Evolutionary conservation across 331 rosid species (phyloP).

Genomic region (Acacia pycnantha): DNA sequence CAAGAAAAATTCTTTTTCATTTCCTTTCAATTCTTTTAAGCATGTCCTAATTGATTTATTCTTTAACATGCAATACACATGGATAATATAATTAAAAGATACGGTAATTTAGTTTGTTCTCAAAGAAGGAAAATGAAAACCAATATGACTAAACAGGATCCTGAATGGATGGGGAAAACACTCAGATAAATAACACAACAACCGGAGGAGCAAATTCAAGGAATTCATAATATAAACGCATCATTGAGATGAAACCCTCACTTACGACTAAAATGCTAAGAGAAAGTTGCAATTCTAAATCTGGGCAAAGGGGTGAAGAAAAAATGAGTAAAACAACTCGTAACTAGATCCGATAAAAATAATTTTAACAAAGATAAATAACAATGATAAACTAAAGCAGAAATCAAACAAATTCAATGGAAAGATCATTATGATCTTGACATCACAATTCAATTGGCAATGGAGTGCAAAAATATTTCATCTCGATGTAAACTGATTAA

Average conservation of each 20-base stretch:
- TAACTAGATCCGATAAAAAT: neutral
- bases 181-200: neutral
- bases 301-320: neutral
- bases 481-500: neutral
- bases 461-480: neutral
- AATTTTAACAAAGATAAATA: neutral
- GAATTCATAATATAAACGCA: neutral
- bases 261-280: constrained; percentile 8
- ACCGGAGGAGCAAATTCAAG: neutral
- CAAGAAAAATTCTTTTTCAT: constrained; percentile 17
- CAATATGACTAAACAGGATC: neutral
- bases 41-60: constrained; percentile 18
- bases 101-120: neutral
- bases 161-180: neutral
- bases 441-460: neutral
- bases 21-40: constrained; percentile 15
- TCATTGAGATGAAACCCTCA: neutral
- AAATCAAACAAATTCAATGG: neutral
- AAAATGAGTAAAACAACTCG: neutral
- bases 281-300: neutral
- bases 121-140: neutral
- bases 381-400: neutral
- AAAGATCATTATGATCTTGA: neutral
- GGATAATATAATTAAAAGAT: constrained; percentile 16
- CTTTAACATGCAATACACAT: neutral